Conservation (phyloP, 768 basidiomycete species). For the Chalciporus piperatus region DNA sequence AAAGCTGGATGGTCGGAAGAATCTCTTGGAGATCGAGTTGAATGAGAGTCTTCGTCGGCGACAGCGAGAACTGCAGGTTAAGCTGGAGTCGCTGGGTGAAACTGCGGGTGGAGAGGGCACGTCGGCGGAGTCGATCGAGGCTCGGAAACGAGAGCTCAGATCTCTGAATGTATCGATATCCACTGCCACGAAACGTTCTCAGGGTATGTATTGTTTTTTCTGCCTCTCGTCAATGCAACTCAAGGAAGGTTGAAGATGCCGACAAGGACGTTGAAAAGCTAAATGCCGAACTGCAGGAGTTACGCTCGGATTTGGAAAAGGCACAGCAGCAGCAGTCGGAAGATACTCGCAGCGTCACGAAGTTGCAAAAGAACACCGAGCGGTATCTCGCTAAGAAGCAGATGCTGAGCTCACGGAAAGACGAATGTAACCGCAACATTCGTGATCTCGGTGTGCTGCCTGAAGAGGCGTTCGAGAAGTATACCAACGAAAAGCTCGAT, state of each 20-base stretch:
- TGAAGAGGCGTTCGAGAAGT: slow-evolving; percentile 96
- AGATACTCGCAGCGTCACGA: slow-evolving; percentile 81
- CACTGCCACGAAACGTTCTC: slow-evolving; percentile 56
- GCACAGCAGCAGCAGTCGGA: slow-evolving; percentile 82
- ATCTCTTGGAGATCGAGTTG: slow-evolving; percentile 86
- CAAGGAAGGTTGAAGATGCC: slow-evolving; percentile 42
- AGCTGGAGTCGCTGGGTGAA: slow-evolving; percentile 75
- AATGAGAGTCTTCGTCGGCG: slow-evolving; percentile 83
- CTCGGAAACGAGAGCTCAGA: slow-evolving; percentile 65
- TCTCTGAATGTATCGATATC: slow-evolving; percentile 66
- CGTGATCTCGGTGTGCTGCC: slow-evolving; percentile 95
- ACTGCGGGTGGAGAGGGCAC: slow-evolving; percentile 51
- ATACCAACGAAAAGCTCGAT: slow-evolving; percentile 84
- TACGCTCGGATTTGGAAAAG: slow-evolving; percentile 63
- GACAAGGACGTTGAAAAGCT: slow-evolving; percentile 72
- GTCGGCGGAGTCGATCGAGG: slow-evolving; percentile 65
- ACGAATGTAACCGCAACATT: slow-evolving; percentile 94
- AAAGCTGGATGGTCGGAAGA: slow-evolving; percentile 68
- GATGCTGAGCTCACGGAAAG: slow-evolving; percentile 79
- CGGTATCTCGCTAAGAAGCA: slow-evolving; percentile 91
- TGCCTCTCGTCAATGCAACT: not conserved
- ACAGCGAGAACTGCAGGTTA: slow-evolving; percentile 71
- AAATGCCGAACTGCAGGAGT: slow-evolving; percentile 61
- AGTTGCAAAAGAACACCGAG: slow-evolving; percentile 93
- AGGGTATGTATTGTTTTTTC: slow-evolving; percentile 39